Base-by-base conservation (phyloP, 306 rosid species). In the Glycine soja region DNA sequence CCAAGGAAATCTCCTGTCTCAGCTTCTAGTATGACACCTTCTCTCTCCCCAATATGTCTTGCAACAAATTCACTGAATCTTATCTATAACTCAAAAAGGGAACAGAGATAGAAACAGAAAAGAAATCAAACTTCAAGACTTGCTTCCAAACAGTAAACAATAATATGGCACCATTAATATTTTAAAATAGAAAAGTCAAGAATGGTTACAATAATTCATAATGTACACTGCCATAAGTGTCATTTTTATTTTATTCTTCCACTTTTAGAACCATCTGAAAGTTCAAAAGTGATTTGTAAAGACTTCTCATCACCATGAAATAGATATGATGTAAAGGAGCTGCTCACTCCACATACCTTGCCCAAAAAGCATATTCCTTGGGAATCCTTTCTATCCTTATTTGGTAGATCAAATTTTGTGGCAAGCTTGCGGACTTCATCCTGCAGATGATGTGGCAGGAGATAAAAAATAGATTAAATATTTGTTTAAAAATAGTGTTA, bases 311-410 rank as follows among this genome's bases (percentile, higher is more conserved):
- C 4, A 11, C 45, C 69, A 32, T 32, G 46, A 56, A 68, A 77
- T 5, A 5, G 19, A 81, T 47, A 51, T 52, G 43, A 24, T 10
- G 61, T 6, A 51, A 34, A 48, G 45, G 53, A 75, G 51, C 24
- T 48, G n/a, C 71, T 15, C n/a, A 64, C 72, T 75, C 7, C 19
- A 38, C 62, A 74, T 85, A 95, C 99, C 99, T 95, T 93, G 72
- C 99, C 99, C 62, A 95, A 90, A 89, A 91, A 95, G 86, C 99
- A 95, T 87, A 95, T 93, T 85, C 99, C 99, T 87, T 93, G 99
- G 16, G 99, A 95, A 86, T 95, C 99, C 89, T 89, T 95, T 83
- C 98, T 90, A 75, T 89, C 93, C 85, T 91, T 95, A 69, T 95
- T 95, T 30, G 97, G 98, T 19, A 95, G 86, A 90, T 91, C 91